Conservation (phyloP, 371 early-diverging fungal species). For the Rhizopus microsporus region DNA sequence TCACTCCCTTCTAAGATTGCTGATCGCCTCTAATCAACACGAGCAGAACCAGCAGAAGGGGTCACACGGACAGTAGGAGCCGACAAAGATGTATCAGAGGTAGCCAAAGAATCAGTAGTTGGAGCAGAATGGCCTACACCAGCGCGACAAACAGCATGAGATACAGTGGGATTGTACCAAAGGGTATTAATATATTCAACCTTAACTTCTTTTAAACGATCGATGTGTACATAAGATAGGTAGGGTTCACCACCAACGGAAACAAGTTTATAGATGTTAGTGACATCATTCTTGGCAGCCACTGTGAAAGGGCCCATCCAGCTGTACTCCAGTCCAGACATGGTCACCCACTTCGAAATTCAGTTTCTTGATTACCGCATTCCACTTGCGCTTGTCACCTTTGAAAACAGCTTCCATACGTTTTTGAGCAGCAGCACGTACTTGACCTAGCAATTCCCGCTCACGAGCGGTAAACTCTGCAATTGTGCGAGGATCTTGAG, state of each 20-base stretch:
- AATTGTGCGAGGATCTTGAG: conserved; percentile 5
- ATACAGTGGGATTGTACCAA: conserved; percentile 17
- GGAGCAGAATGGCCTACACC: conserved; percentile 2
- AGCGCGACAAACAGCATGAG: conserved; percentile 9
- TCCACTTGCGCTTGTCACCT: conserved; percentile 11
- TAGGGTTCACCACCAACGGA: conserved; percentile 11
- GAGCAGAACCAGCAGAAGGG: neutral
- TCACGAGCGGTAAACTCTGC: conserved; percentile 8
- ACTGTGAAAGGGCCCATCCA: conserved; percentile 14
- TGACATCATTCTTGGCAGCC: conserved; percentile 1
- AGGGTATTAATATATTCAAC: conserved; percentile 3
- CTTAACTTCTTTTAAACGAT: conserved; percentile 10
- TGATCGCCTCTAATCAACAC: conserved; percentile 16
- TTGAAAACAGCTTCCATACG: neutral
- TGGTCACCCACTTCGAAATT: conserved; percentile 16
- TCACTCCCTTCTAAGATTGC: conserved; percentile 16
- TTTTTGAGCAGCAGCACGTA: conserved; percentile 5
- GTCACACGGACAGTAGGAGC: too few species aligned
- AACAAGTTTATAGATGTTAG: conserved; percentile 7
- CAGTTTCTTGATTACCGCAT: conserved; percentile 2
- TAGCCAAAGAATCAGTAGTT: neutral
- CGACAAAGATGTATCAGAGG: too few species aligned
- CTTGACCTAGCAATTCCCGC: conserved; percentile 7
- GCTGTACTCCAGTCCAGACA: conserved; percentile 15
- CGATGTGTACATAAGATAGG: conserved; percentile 15